These are phyloP conservation scores for Exophiala oligosperma DNA, from an alignment of 2,329 filamentous ascomycete species.

Conservation along the genomic window DNA sequence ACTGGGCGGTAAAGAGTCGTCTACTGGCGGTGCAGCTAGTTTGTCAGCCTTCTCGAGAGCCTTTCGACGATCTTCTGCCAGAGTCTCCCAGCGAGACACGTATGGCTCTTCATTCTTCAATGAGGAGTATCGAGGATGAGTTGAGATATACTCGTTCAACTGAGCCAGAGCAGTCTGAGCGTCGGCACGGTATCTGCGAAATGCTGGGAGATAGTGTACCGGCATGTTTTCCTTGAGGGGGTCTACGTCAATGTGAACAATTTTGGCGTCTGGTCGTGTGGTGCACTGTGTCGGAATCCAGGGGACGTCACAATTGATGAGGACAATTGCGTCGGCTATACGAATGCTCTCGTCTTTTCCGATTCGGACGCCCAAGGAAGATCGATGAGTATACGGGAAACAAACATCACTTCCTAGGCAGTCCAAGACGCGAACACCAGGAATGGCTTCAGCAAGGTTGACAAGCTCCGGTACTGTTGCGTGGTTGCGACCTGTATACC, in stretches of 20 bases:
- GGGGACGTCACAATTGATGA: constrained; percentile 86
- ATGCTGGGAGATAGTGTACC: constrained; percentile 68
- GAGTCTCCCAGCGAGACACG: constrained; percentile 60
- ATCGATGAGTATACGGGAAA: constrained; percentile 49
- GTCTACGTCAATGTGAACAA: constrained; percentile 67
- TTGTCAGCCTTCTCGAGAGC: constrained; percentile 57
- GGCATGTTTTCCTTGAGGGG: constrained; percentile 73
- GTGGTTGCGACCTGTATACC: constrained; percentile 50
- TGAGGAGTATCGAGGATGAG: constrained; percentile 43
- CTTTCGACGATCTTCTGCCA: too few species aligned
- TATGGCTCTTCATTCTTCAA: constrained; percentile 46
- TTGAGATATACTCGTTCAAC: constrained; percentile 61
- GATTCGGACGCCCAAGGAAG: constrained; percentile 69
- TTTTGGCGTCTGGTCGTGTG: constrained; percentile 56
- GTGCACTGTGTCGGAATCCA: constrained; percentile 80
- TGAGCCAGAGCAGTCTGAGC: constrained; percentile 66
- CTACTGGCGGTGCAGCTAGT: constrained; percentile 53
- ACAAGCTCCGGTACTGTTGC: constrained; percentile 47
- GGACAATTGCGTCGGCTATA: constrained; percentile 78
- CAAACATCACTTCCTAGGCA: constrained; percentile 55
- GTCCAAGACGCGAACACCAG: constrained; percentile 53
- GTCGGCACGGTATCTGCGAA: constrained; percentile 67
- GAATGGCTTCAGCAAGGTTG: constrained; percentile 47
- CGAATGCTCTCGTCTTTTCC: constrained; percentile 72
- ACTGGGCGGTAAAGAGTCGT: constrained; percentile 61